phyloP scores from a whole-genome alignment of 148 eudicot species.

The Diospyros kaki region DNA sequence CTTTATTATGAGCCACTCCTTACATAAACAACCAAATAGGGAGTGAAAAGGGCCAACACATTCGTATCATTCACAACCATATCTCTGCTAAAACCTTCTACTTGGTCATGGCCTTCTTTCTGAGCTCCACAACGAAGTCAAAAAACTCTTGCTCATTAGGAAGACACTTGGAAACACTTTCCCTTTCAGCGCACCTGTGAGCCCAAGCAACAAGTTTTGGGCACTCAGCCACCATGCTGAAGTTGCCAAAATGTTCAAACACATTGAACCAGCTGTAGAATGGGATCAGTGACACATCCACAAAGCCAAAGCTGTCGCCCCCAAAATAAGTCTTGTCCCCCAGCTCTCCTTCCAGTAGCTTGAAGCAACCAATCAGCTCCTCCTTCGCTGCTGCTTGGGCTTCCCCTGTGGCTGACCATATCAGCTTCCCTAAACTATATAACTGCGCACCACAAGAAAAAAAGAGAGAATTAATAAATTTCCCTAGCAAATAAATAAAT shows the following conservation, averaged over 20 bases:
- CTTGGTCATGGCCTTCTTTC: background rate
- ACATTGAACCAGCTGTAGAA: constrained; percentile 39
- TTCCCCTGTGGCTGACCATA: constrained; percentile 35
- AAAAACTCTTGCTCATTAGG: constrained; percentile 5
- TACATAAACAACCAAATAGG: no score
- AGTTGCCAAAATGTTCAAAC: constrained; percentile 18
- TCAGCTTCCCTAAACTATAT: constrained; percentile 20
- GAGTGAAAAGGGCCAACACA: no score
- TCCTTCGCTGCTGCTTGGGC: constrained; percentile 27
- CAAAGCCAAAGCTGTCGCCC: no score
- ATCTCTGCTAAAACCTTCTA: no score
- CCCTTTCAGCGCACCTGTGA: no score
- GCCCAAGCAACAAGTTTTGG: no score
- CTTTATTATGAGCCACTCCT: no score
- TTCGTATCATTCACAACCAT: no score
- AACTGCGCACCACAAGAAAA: constrained; percentile 16
- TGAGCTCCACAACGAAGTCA: background rate
- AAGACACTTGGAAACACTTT: background rate
- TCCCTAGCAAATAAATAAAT: background rate
- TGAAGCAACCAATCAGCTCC: constrained; percentile 26
- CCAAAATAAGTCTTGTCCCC: constrained; percentile 28
- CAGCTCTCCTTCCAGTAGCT: constrained; percentile 36
- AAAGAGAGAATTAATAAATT: no score
- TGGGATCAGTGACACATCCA: constrained; percentile 29
- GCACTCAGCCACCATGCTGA: no score